Evolutionary conservation across 192 early-diverging fungal genomes (phyloP), one percentile per base, ranked within the genome.

Genomic region (Cladochytrium replicatum): DNA sequence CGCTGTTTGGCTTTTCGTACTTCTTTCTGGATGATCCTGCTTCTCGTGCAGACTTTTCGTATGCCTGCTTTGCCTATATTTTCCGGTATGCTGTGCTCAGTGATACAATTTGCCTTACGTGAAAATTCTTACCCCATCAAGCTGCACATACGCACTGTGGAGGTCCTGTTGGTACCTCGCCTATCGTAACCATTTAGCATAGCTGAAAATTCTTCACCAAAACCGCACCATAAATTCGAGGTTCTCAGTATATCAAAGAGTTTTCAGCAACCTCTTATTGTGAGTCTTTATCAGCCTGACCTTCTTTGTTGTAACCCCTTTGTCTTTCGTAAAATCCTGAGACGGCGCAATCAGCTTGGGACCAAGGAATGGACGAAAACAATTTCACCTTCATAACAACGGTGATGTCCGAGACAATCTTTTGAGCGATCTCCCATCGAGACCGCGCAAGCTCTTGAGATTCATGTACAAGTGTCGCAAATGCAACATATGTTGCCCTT

Each of bases 1-100:
- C 72, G 8, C 59, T 60, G 5, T 69, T 66, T 2, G 73, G 73
- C 24, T 64, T 68, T 45, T 75, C 66, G 45, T 75, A 72, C 43
- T 64, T 68, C 28, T 52, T 34, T 22, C 66, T 38, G 0, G 68
- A 53, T n/a, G 50, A 4, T 4, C 67, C 66, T 2, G 61, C 52
- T 40, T 69, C 73, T 32, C 71, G 66, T 6, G 64, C 55, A 1
- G 58, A 28, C 55, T 68, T 71, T 9, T 75, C 73, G 41, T 75
- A 75, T 1, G 32, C 6, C 21, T 53, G 29, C 48, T 62, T 68
- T 6, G 49, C 39, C 48, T 54, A n/a, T n/a, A n/a, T n/a, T n/a
- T n/a, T n/a, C n/a, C n/a, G n/a, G n/a, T n/a, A n/a, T n/a, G n/a
- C n/a, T n/a, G n/a, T n/a, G n/a, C 6, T 15, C 3, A 32, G 19